Conservation (phyloP, 2,329 filamentous ascomycete genomes). For the Fusarium sarcochroum region DNA sequence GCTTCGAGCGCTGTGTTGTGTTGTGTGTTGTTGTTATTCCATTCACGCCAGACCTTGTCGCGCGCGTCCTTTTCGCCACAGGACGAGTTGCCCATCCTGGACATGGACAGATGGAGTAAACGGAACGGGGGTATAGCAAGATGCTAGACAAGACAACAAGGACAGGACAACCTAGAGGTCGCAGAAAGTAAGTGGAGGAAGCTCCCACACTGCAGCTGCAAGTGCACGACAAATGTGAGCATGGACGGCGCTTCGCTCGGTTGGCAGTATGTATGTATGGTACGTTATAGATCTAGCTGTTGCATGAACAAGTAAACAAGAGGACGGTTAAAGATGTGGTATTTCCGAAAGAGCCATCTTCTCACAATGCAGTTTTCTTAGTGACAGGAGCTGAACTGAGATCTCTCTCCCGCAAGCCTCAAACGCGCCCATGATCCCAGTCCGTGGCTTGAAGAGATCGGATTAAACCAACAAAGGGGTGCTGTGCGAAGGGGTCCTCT, state of each 20-base stretch:
- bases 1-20: not conserved
- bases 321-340: not conserved
- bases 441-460: slow-evolving; percentile 27
- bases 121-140: not conserved
- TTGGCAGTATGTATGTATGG: not conserved
- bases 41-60: slow-evolving; percentile 10
- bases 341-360: slow-evolving; percentile 9
- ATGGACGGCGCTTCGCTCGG: slow-evolving; percentile 22
- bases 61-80: slow-evolving; percentile 37
- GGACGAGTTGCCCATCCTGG: slow-evolving; percentile 20
- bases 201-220: slow-evolving; percentile 10
- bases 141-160: not conserved
- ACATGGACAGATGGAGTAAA: slow-evolving; percentile 25
- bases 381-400: slow-evolving; percentile 12
- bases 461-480: slow-evolving; percentile 22
- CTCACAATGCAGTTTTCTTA: slow-evolving; percentile 4
- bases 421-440: slow-evolving; percentile 6
- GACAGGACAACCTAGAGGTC: not conserved
- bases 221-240: not conserved
- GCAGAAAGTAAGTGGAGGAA: slow-evolving; percentile 13
- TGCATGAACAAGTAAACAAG: no score
- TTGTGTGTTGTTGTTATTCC: not conserved
- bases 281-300: not conserved
- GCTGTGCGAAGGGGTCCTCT: not conserved
- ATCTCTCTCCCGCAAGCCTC: slow-evolving; percentile 11